Conservation (phyloP, 768 basidiomycete genomes). For the Collybia nuda region DNA sequence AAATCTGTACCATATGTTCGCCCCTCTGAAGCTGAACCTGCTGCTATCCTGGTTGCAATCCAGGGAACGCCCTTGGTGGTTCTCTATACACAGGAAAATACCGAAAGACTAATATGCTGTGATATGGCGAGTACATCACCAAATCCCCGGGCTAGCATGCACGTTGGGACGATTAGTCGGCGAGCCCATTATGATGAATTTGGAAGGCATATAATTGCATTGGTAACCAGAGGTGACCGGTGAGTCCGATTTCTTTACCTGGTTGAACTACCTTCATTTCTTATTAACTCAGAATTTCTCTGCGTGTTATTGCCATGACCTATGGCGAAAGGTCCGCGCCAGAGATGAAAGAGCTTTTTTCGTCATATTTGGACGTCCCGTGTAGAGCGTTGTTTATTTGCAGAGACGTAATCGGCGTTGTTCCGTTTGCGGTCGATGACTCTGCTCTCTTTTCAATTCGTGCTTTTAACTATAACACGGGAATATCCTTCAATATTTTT, state of each 20-base stretch:
- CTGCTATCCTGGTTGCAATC: slow-evolving; percentile 9
- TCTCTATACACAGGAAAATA: neutral
- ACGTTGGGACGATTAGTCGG: neutral
- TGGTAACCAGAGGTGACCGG: neutral
- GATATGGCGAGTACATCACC: slow-evolving; percentile 2
- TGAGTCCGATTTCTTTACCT: neutral
- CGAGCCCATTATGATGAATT: slow-evolving; percentile 5
- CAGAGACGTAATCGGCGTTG: slow-evolving; percentile 6
- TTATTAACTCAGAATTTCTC: neutral
- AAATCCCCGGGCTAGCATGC: neutral
- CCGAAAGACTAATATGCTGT: neutral
- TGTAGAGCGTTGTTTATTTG: slow-evolving; percentile 4
- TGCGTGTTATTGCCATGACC: slow-evolving; percentile 1
- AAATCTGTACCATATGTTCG: slow-evolving; percentile 1
- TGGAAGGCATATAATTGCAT: slow-evolving; percentile 6
- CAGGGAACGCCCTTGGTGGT: slow-evolving; percentile 11
- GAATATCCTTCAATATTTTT: neutral
- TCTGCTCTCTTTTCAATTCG: neutral
- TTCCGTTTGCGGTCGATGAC: neutral
- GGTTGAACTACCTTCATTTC: neutral
- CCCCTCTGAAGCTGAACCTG: neutral
- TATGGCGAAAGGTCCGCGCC: neutral
- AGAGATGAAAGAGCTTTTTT: neutral
- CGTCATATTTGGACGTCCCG: neutral
- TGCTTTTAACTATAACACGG: slow-evolving; percentile 2